Conservation (phyloP, 78 protist genomes). For the slime mould (Dictyostelium discoideum) region DNA sequence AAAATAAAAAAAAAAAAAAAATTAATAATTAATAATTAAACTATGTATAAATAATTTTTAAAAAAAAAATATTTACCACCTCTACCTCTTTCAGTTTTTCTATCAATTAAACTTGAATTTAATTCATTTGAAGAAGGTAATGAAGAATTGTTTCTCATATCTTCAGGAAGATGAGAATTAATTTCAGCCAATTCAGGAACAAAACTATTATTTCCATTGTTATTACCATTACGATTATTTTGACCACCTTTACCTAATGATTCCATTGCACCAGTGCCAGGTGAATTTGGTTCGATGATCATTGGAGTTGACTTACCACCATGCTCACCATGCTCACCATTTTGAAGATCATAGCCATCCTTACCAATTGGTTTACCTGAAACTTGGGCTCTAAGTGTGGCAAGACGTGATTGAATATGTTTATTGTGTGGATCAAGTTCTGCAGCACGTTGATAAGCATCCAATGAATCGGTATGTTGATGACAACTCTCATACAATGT, state of each 20-base stretch:
- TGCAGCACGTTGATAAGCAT: slow-evolving; percentile 81
- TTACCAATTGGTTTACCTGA: background rate
- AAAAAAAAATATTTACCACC: background rate
- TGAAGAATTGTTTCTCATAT: slow-evolving; percentile 14
- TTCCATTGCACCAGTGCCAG: background rate
- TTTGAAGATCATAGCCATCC: background rate
- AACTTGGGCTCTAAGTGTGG: slow-evolving; percentile 41
- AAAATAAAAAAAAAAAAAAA: too few relatives aligned
- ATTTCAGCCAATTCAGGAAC: slow-evolving; percentile 61
- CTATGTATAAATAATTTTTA: too few relatives aligned
- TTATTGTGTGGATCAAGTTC: slow-evolving; percentile 82
- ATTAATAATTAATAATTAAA: background rate
- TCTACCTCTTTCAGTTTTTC: slow-evolving; percentile 49
- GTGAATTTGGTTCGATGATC: slow-evolving; percentile 73
- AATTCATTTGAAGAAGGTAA: slow-evolving; percentile 67
- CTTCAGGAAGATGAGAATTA: background rate
- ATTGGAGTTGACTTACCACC: slow-evolving; percentile 23
- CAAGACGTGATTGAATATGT: slow-evolving; percentile 80
- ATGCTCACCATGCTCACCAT: background rate
- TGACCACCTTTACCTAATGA: background rate
- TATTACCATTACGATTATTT: slow-evolving; percentile 3
- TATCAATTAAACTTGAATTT: slow-evolving; percentile 35
- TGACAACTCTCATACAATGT: slow-evolving; percentile 90
- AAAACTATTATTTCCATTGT: background rate
- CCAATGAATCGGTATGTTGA: slow-evolving; percentile 83